Evolutionary conservation across 2,329 filamentous ascomycete species (phyloP), one percentile per base, ranked within the genome.

Genomic region (Colletotrichum somersetense): DNA sequence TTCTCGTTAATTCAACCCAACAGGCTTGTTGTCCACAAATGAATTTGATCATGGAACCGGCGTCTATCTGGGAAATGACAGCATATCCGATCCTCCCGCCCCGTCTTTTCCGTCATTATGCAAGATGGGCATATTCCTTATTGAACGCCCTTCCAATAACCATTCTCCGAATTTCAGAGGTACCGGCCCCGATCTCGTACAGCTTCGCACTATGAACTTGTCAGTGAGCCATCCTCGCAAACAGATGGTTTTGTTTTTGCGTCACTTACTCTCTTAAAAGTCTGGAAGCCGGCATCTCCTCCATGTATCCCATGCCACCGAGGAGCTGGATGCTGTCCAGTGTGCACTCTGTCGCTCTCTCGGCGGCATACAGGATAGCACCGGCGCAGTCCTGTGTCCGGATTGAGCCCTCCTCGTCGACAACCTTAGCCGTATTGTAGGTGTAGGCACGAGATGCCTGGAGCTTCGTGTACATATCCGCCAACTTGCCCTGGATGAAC

Each of bases 181-280:
- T 98, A 7, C 96, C 96, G 6, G 96, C 96, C 1, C 96, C 96
- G 80, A 99, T 98, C 84, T 98, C 96, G 81, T 99, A 99, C 72
- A 99, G 81, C 80, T 92, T 91, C 46, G 89, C 89, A 82, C 88
- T 90, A 74, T 42, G 71, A 11, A 66, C 72, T 18, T 67, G 77
- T 84, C 79, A 82, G 80, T 63, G 74, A 38, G 46, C 46, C 33
- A 5, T 30, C 11, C 50, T 7, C 16, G 30, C 26, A 35, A 2
- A 16, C 3, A 5, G 20, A n/a, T 30, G 14, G 8, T 20, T 12
- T 40, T 5, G 8, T 12, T 20, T 12, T 40, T 5, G 14, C 5
- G 35, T n/a, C 65, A 83, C 87, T 84, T 77, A 89, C 87, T 91
- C 89, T 78, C 96, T 84, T 76, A 98, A 83, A 75, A 98, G 87